Percentiles rank a stretch among this genome's conserved stretches.
phyloP scores from a whole-genome alignment of 2,329 filamentous ascomycete genomes.

The Fusarium heterosporum region DNA sequence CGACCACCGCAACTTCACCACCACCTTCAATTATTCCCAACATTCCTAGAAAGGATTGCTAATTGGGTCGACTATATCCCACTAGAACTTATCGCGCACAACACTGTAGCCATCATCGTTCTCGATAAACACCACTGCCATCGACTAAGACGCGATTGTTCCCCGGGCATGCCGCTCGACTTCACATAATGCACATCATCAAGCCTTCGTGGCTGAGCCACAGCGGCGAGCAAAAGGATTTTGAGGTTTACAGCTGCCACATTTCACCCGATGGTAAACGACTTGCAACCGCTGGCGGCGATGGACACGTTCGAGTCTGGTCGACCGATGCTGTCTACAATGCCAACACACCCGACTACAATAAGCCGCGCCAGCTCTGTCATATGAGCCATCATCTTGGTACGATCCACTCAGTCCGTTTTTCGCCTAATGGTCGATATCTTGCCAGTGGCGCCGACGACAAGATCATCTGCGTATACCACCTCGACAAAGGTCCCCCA shows the following conservation, averaged over 20 bases:
- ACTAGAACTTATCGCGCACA: constrained; percentile 4
- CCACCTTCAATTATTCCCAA: constrained; percentile 20
- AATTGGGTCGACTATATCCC: constrained; percentile 6
- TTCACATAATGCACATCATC: constrained; percentile 78
- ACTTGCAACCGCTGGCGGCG: constrained; percentile 93
- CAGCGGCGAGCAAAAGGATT: constrained; percentile 97
- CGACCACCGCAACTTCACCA: constrained; percentile 22
- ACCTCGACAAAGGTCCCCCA: constrained; percentile 84
- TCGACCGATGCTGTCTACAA: constrained; percentile 94
- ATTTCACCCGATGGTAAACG: constrained; percentile 93
- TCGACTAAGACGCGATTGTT: constrained; percentile 21
- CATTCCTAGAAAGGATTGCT: neutral
- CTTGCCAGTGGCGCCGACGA: constrained; percentile 97
- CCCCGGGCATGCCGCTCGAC: constrained; percentile 41
- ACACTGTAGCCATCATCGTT: neutral
- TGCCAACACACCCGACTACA: constrained; percentile 76
- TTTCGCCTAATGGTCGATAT: constrained; percentile 94
- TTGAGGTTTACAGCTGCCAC: constrained; percentile 98
- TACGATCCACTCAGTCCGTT: constrained; percentile 96
- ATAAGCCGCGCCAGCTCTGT: constrained; percentile 89
- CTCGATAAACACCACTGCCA: constrained; percentile 1
- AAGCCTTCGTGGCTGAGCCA: constrained; percentile 97
- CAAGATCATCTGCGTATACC: constrained; percentile 98
- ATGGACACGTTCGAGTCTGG: constrained; percentile 98
- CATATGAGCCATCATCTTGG: constrained; percentile 99